These are phyloP conservation scores for Leishmania arabica DNA, from an alignment of 208 protist genomes.

Conservation along the genomic window DNA sequence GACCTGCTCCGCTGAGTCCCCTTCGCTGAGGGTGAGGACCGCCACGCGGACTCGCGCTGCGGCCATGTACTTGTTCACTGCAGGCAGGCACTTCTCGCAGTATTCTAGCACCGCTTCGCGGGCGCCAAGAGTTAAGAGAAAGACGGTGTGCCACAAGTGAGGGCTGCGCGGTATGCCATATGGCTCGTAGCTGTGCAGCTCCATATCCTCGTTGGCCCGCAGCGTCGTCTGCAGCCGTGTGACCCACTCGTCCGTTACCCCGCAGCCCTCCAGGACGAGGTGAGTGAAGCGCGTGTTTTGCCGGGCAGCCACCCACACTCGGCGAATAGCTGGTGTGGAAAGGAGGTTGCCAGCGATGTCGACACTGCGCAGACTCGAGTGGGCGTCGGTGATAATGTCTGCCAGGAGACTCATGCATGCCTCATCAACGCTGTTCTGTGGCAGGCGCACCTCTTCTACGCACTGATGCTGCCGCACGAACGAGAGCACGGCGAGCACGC, in stretches of 20 bases:
- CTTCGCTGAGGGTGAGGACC: constrained; percentile 49
- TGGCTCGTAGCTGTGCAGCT: constrained; percentile 44
- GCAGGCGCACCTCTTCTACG: constrained; percentile 56
- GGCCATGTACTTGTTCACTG: constrained; percentile 64
- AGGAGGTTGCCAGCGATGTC: constrained; percentile 73
- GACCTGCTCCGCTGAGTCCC: constrained; percentile 55
- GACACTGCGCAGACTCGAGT: constrained; percentile 52
- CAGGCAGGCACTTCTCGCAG: constrained; percentile 53
- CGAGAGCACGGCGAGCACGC: constrained; percentile 71
- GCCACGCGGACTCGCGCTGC: constrained; percentile 64
- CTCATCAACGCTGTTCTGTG: constrained; percentile 66
- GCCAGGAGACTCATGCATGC: constrained; percentile 68
- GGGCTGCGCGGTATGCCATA: constrained; percentile 48
- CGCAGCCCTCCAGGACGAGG: constrained; percentile 53
- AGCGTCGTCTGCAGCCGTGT: constrained; percentile 64
- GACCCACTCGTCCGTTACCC: constrained; percentile 68
- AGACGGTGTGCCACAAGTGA: constrained; percentile 61
- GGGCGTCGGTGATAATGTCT: constrained; percentile 43
- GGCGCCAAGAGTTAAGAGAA: constrained; percentile 66
- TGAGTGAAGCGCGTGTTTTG: constrained; percentile 36
- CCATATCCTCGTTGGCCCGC: constrained; percentile 47
- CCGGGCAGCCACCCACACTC: constrained; percentile 68
- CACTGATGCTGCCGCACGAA: constrained; percentile 65
- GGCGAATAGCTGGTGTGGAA: constrained; percentile 61
- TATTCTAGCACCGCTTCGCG: constrained; percentile 44